Evolutionary conservation across 176 grass and related monocot genomes (phyloP).

Genomic region (Zea luxurians): DNA sequence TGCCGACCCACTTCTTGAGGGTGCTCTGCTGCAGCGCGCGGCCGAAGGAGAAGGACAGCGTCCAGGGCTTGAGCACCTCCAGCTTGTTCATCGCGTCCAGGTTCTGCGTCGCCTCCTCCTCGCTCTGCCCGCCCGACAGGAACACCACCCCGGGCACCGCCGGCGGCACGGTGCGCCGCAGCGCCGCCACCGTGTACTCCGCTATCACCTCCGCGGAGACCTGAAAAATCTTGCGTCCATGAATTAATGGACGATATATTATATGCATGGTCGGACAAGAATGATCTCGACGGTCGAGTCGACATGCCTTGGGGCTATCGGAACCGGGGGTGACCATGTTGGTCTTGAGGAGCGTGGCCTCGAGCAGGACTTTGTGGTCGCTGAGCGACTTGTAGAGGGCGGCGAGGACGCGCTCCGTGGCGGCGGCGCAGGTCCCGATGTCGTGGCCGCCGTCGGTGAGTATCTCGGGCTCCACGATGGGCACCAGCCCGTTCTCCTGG

Average conservation of each 20-base stretch:
- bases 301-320: slow-evolving; percentile 73
- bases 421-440: slow-evolving; percentile 70
- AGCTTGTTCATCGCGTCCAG: slow-evolving; percentile 94
- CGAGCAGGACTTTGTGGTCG: slow-evolving; percentile 84
- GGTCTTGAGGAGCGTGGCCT: slow-evolving; percentile 85
- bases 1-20: slow-evolving; percentile 92
- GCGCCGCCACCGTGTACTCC: slow-evolving; percentile 76
- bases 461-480: slow-evolving; percentile 97
- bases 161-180: slow-evolving; percentile 81
- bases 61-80: slow-evolving; percentile 83
- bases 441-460: slow-evolving; percentile 79
- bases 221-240: slow-evolving; percentile 19
- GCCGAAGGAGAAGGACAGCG: slow-evolving; percentile 89
- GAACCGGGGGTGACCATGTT: slow-evolving; percentile 98
- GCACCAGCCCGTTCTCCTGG: slow-evolving; percentile 87
- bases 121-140: slow-evolving; percentile 90
- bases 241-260: too few species aligned
- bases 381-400: slow-evolving; percentile 85
- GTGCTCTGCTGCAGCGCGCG: slow-evolving; percentile 93
- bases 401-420: slow-evolving; percentile 79
- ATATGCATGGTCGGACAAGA: background rate
- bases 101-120: slow-evolving; percentile 83
- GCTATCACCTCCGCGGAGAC: slow-evolving; percentile 69
- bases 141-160: slow-evolving; percentile 87
- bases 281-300: background rate